Conservation (phyloP, 345 rosid genomes). For the Excoecaria agallocha region DNA sequence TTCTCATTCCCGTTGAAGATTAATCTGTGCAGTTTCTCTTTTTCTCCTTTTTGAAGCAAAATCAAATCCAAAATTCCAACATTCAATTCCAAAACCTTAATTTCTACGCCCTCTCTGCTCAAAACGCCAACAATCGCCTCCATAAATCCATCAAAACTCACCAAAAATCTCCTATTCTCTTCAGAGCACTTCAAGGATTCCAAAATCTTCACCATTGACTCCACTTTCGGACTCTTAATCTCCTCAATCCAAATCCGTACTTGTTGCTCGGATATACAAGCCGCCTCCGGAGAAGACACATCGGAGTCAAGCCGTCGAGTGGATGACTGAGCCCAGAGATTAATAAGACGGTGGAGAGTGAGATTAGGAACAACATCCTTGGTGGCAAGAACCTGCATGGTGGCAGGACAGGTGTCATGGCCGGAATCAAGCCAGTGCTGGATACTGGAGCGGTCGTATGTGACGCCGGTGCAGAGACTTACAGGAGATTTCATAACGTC, state of each 20-base stretch:
- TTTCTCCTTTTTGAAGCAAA: constrained; percentile 16
- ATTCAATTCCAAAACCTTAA: constrained; percentile 9
- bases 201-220: constrained; percentile 11
- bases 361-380: constrained; percentile 29
- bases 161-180: constrained; percentile 11
- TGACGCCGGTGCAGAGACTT: constrained; percentile 31
- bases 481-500: constrained; percentile 34
- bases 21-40: constrained; percentile 15
- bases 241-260: constrained; percentile 18
- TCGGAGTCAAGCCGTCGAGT: constrained; percentile 1
- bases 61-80: constrained; percentile 16
- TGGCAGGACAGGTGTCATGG: constrained; percentile 33
- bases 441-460: constrained; percentile 34
- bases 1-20: not conserved
- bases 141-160: constrained; percentile 8
- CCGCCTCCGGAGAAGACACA: not conserved
- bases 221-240: constrained; percentile 3
- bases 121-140: constrained; percentile 18
- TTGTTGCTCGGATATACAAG: no score
- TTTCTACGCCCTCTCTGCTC: not conserved
- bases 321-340: constrained; percentile 17
- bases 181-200: constrained; percentile 13
- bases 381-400: constrained; percentile 30
- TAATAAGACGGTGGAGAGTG: constrained; percentile 29
- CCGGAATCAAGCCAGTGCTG: constrained; percentile 32